Percentiles rank a stretch among this genome's conserved stretches.
Conservation (phyloP, 108 stramenopile genomes). For the Aurantiochytrium sp. region DNA sequence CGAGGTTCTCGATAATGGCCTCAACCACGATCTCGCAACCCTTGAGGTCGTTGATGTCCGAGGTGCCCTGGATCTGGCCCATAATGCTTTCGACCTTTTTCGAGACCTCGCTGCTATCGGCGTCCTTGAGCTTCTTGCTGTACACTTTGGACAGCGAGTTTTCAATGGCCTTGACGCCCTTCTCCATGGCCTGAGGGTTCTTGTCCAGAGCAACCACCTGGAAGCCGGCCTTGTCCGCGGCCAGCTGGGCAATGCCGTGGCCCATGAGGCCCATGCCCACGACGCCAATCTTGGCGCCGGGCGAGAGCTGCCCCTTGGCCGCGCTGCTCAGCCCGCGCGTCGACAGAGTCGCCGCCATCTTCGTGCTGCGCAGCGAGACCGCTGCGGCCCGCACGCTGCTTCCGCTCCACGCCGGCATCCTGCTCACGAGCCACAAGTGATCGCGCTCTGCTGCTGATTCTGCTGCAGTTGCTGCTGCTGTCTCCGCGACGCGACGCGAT, state of each 20-base stretch:
- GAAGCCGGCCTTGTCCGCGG: conserved; percentile 62
- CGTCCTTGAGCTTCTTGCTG: conserved; percentile 61
- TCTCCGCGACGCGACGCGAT: not conserved
- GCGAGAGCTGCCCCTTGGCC: not conserved
- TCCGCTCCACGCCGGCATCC: no score
- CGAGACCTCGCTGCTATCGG: conserved; percentile 58
- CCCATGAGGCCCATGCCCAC: conserved; percentile 99
- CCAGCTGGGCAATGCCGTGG: conserved; percentile 77
- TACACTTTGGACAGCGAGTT: conserved; percentile 28
- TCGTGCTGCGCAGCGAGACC: not conserved
- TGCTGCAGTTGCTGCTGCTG: not conserved
- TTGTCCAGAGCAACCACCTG: conserved; percentile 45
- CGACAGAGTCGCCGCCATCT: not conserved
- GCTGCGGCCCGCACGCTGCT: not conserved
- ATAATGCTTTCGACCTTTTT: conserved; percentile 26
- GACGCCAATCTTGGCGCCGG: conserved; percentile 61
- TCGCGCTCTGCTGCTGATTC: not conserved
- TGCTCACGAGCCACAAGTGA: not conserved
- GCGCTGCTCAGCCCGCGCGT: not conserved
- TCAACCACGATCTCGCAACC: conserved; percentile 83
- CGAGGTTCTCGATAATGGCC: conserved; percentile 89
- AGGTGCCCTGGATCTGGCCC: conserved; percentile 66
- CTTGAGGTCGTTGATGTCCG: conserved; percentile 59
- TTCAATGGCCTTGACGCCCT: conserved; percentile 36
- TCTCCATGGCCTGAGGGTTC: conserved; percentile 28